These are phyloP conservation scores for Hygrophila difformis DNA, from an alignment of 257 asterid genomes.

Conservation along the genomic window DNA sequence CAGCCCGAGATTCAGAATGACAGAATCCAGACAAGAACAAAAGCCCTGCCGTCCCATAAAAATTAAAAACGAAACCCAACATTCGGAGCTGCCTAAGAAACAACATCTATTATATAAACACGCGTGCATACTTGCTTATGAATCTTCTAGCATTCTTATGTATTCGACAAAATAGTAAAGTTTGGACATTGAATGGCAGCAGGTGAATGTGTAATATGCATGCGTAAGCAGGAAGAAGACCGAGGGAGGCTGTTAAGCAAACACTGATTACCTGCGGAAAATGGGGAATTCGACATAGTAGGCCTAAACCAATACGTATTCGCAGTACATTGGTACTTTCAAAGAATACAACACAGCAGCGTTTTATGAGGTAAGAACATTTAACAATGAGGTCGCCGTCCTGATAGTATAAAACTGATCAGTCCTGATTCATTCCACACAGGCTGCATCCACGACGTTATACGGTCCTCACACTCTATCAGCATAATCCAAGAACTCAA, in stretches of 20 bases:
- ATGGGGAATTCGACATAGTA: constrained; percentile 44
- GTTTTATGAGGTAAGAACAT: constrained; percentile 44
- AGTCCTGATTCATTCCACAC: not conserved
- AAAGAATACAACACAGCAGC: constrained; percentile 53
- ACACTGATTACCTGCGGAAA: constrained; percentile 31
- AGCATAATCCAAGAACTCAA: constrained; percentile 68
- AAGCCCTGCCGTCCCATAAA: too few species aligned
- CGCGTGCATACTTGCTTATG: too few species aligned
- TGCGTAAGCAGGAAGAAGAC: constrained; percentile 55
- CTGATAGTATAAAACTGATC: too few species aligned
- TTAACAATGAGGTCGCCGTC: not conserved
- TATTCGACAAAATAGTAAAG: too few species aligned
- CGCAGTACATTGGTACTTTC: constrained; percentile 44
- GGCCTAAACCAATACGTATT: constrained; percentile 54
- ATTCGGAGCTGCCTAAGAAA: too few species aligned
- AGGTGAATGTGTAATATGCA: too few species aligned
- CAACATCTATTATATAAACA: too few species aligned
- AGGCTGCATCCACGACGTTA: constrained; percentile 51
- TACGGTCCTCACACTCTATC: constrained; percentile 59
- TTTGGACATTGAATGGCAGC: too few species aligned
- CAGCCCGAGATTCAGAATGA: too few species aligned
- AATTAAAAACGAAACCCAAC: too few species aligned
- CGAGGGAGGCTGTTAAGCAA: constrained; percentile 52
- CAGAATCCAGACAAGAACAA: too few species aligned
- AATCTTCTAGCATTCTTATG: too few species aligned